Evolutionary conservation across 768 basidiomycete species (phyloP).

Genomic region (Tylopilus sp.): DNA sequence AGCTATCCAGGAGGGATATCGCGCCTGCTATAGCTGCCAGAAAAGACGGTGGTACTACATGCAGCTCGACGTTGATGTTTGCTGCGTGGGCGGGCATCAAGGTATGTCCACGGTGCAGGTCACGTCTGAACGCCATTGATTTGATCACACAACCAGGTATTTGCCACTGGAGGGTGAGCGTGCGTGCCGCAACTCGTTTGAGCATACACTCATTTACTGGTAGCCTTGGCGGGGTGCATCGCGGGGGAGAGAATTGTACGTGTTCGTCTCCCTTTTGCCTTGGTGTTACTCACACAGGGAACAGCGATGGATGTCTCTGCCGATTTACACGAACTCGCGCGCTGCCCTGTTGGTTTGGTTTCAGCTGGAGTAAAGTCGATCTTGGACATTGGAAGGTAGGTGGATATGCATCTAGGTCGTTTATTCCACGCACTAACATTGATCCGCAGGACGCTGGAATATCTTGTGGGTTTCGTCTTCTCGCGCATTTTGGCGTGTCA

Average conservation of each 20-base stretch:
- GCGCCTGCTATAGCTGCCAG: slow-evolving; percentile 65
- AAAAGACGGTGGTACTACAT: slow-evolving; percentile 79
- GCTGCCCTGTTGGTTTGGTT: slow-evolving; percentile 88
- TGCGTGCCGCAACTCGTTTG: not conserved
- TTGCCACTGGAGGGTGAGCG: slow-evolving; percentile 87
- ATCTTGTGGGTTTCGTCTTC: slow-evolving; percentile 47
- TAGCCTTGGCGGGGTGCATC: slow-evolving; percentile 82
- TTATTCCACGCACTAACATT: not conserved
- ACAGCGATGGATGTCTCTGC: slow-evolving; percentile 94
- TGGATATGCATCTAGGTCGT: not conserved
- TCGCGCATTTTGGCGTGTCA: not conserved
- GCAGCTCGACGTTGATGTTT: slow-evolving; percentile 70
- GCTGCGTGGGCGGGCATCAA: slow-evolving; percentile 85
- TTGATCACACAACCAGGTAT: slow-evolving; percentile 48
- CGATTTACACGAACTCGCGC: slow-evolving; percentile 83
- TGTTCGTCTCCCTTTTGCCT: slow-evolving; percentile 1
- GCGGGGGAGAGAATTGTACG: slow-evolving; percentile 66
- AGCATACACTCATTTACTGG: slow-evolving; percentile 5
- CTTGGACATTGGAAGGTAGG: slow-evolving; percentile 80
- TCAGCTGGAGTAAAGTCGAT: slow-evolving; percentile 96
- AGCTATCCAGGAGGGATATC: slow-evolving; percentile 80
- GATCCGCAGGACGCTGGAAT: slow-evolving; percentile 67
- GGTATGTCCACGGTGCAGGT: too few species aligned
- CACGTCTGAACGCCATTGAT: not conserved
- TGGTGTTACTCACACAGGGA: not conserved